Base-by-base conservation (phyloP, 208 protist genomes). In the Trypanosoma cruzi region DNA sequence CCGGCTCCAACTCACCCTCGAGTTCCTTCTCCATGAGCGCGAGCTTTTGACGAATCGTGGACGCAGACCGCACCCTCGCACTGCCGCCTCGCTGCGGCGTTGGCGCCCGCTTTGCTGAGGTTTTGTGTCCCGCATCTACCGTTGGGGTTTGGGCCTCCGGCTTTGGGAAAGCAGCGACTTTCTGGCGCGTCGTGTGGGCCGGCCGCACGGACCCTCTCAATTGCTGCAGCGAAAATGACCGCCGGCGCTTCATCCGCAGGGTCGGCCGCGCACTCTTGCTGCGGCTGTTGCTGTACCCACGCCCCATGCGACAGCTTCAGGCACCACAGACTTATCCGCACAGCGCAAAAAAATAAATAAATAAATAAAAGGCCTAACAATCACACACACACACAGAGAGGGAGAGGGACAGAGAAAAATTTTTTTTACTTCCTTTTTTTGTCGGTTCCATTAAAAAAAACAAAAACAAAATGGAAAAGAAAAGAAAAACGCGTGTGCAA, bases 281-380 rank as follows among this genome's bases (percentile, higher is more conserved):
- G 57, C 90, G 86, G 62, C 68, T 89, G 32, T 81, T 85, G 64
- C 85, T 90, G 74, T 95, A 95, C 50, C 90, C 90, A 60, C 90
- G 79, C 46, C 71, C 90, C 90, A 95, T 95, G 14, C n/a, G n/a
- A n/a, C n/a, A n/a, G n/a, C n/a, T n/a, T n/a, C n/a, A n/a, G n/a
- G n/a, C n/a, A n/a, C n/a, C n/a, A n/a, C n/a, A n/a, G n/a, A n/a
- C n/a, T n/a, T n/a, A n/a, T n/a, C n/a, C n/a, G n/a, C n/a, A n/a
- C n/a, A n/a, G n/a, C n/a, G n/a, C n/a, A n/a, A n/a, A n/a, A n/a
- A n/a, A n/a, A n/a, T n/a, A n/a, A n/a, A n/a, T n/a, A n/a, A n/a
- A n/a, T n/a, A n/a, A n/a, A n/a, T n/a, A 56, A 20, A 62, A 72
- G 26, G 53, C 44, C 50, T 3, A 61, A 32, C 31, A 18, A 36